Conservation (phyloP, 768 basidiomycete species). For the Tylopilus sp. region DNA sequence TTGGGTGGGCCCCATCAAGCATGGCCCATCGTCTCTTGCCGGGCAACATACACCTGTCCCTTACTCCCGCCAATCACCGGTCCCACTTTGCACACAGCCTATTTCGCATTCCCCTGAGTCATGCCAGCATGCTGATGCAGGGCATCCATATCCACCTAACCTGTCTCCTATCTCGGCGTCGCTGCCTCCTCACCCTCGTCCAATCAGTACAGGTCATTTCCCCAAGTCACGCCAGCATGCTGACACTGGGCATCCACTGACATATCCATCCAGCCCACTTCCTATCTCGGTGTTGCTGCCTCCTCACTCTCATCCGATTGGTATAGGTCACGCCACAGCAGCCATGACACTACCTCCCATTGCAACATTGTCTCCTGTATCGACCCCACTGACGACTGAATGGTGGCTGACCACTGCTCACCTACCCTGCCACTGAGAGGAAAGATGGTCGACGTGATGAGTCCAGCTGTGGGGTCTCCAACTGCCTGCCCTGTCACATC, state of each 20-base stretch:
- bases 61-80: slow-evolving; percentile 65
- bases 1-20: slow-evolving; percentile 51
- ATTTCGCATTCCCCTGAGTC: slow-evolving; percentile 69
- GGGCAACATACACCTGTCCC: slow-evolving; percentile 54
- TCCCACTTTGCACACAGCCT: slow-evolving; percentile 71
- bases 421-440: slow-evolving; percentile 47
- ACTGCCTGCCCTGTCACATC: slow-evolving; percentile 52
- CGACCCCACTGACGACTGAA: slow-evolving; percentile 46
- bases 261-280: too few species aligned
- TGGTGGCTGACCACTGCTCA: slow-evolving; percentile 40
- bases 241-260: too few species aligned
- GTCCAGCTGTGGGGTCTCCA: slow-evolving; percentile 48
- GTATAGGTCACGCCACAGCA: slow-evolving; percentile 38
- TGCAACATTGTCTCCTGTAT: slow-evolving; percentile 61
- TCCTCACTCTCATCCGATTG: too few species aligned
- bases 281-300: too few species aligned
- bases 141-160: slow-evolving; percentile 40
- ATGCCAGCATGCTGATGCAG: slow-evolving; percentile 38
- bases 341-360: slow-evolving; percentile 66
- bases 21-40: slow-evolving; percentile 49
- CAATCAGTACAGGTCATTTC: slow-evolving; percentile 58
- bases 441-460: slow-evolving; percentile 52
- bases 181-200: slow-evolving; percentile 73
- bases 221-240: too few species aligned
- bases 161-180: slow-evolving; percentile 55